Conservation (phyloP, 148 eudicot genomes). For the Persicaria maculosa region DNA sequence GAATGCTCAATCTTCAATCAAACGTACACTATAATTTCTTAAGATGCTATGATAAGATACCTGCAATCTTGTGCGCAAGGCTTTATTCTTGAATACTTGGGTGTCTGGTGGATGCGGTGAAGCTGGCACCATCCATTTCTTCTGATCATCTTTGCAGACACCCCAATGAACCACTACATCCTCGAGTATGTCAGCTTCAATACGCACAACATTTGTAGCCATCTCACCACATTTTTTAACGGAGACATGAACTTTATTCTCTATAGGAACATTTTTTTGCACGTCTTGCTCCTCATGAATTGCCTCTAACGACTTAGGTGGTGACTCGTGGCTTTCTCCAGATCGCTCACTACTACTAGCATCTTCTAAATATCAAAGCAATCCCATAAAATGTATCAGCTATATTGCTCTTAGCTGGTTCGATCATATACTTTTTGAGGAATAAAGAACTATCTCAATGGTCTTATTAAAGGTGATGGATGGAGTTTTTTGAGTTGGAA, state of each 20-base stretch:
- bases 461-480: not conserved
- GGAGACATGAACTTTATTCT: conserved; percentile 42
- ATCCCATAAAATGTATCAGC: not conserved
- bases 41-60: conserved; percentile 26
- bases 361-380: conserved; percentile 3
- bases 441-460: not conserved
- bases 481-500: conserved; percentile 22
- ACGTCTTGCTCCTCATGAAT: conserved; percentile 58
- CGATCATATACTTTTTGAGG: not conserved
- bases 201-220: conserved; percentile 37
- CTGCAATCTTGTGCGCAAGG: conserved; percentile 70
- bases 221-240: conserved; percentile 51
- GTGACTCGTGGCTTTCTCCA: conserved; percentile 21
- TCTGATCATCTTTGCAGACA: conserved; percentile 47
- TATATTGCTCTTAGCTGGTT: not conserved
- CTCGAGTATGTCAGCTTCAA: conserved; percentile 85
- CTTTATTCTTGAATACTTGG: conserved; percentile 61
- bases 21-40: not conserved
- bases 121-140: conserved; percentile 65
- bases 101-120: conserved; percentile 75
- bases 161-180: conserved; percentile 90
- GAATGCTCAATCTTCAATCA: not conserved
- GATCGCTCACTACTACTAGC: conserved; percentile 25
- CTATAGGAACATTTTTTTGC: conserved; percentile 38
- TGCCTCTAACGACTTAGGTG: conserved; percentile 40